phyloP scores from a whole-genome alignment of 805 yeast species.

The Candida piceae region DNA sequence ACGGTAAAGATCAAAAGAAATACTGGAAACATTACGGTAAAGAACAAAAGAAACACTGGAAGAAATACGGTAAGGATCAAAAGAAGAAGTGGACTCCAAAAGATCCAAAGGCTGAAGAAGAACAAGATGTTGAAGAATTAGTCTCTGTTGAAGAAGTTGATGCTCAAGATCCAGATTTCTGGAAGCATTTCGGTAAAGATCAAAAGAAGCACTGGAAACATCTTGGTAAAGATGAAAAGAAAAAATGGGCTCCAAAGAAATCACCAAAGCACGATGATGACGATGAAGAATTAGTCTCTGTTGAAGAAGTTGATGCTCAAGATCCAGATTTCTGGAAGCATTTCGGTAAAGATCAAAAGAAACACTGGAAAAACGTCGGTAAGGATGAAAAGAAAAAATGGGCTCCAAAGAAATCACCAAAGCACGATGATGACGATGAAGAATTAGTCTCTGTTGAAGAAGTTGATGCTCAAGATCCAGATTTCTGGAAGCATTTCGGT shows the following conservation, averaged over 20 bases:
- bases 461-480: conserved; percentile 1
- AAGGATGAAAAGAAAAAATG: conserved; percentile 25
- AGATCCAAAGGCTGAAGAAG: conserved; percentile 6
- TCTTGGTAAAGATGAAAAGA: conserved; percentile 23
- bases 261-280: conserved; percentile 11
- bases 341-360: conserved; percentile 19
- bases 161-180: conserved; percentile 1
- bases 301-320: not conserved
- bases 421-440: conserved; percentile 8
- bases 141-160: not conserved
- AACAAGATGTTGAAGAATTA: not conserved
- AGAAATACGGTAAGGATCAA: conserved; percentile 20
- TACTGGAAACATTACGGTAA: conserved; percentile 24
- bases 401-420: conserved; percentile 14
- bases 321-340: conserved; percentile 5
- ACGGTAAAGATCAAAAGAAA: conserved; percentile 19
- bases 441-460: not conserved
- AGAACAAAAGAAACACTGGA: conserved; percentile 22
- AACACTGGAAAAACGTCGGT: conserved; percentile 26
- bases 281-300: conserved; percentile 3
- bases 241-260: conserved; percentile 21
- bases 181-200: conserved; percentile 15
- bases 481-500: conserved; percentile 10
- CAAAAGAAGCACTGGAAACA: conserved; percentile 26
- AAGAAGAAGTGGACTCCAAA: conserved; percentile 22